Conservation (phyloP, 2,329 filamentous ascomycete genomes). For the Emmonsia crescens region DNA sequence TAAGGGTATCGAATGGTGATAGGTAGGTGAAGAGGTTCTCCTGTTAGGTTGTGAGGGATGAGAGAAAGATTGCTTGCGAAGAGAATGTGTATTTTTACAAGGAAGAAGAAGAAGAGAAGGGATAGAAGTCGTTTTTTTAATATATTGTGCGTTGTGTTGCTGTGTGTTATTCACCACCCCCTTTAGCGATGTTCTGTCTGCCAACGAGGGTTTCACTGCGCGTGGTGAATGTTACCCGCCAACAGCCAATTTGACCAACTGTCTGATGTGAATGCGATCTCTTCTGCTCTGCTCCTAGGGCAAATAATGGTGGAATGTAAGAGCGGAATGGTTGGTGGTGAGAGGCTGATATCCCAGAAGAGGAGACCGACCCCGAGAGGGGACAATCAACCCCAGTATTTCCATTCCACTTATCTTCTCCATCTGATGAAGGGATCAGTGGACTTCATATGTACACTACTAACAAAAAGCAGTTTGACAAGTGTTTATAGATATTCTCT, state of each 20-base stretch:
- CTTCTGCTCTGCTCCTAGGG: not conserved
- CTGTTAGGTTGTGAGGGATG: not conserved
- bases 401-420: not conserved
- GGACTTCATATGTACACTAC: not conserved
- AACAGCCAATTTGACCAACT: not conserved
- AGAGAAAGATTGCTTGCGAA: not conserved
- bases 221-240: not conserved
- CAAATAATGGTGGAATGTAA: not conserved
- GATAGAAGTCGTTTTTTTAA: not conserved
- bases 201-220: not conserved
- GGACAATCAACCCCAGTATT: not conserved
- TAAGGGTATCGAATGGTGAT: not conserved
- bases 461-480: not conserved
- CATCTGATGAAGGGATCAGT: not conserved
- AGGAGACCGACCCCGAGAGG: not conserved
- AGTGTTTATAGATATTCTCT: not conserved
- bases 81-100: not conserved
- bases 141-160: not conserved
- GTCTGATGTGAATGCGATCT: not conserved
- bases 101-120: no score
- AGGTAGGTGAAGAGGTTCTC: not conserved
- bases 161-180: conserved; percentile 1
- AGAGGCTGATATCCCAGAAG: not conserved
- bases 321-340: not conserved
- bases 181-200: not conserved